phyloP scores from a whole-genome alignment of 164 flowering plant genomes.

The Dillenia turbinata region DNA sequence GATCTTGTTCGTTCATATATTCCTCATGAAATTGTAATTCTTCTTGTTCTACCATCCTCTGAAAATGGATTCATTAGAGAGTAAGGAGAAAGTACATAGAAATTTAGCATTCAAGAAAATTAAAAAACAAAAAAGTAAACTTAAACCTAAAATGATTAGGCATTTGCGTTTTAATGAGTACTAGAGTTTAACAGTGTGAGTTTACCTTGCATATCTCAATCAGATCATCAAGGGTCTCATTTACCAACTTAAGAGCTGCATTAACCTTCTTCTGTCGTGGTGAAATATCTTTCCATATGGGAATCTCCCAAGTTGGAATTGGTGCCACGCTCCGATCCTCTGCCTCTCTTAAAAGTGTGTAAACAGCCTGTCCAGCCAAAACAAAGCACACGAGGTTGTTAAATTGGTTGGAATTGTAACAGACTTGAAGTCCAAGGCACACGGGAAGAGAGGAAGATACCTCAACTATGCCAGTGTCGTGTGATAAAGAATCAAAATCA shows the following conservation, averaged over 20 bases:
- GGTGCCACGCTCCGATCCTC: conserved; percentile 85
- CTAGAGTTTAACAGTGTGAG: not conserved
- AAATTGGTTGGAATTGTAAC: not conserved
- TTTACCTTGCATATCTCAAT: conserved; percentile 91
- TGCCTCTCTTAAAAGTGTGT: conserved; percentile 88
- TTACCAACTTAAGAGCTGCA: conserved; percentile 73
- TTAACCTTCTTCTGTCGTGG: conserved; percentile 74
- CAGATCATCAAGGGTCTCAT: conserved; percentile 66
- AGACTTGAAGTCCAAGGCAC: not conserved
- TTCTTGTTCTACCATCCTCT: conserved; percentile 97
- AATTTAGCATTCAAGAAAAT: not conserved
- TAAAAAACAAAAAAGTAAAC: not conserved
- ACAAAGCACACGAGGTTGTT: not conserved
- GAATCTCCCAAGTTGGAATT: conserved; percentile 90
- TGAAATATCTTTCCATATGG: conserved; percentile 96
- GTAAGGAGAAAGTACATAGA: not conserved
- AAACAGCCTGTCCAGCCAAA: conserved; percentile 70
- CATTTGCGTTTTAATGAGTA: not conserved
- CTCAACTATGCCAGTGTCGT: conserved; percentile 94
- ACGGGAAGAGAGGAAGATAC: conserved; percentile 28
- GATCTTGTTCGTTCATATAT: conserved; percentile 93
- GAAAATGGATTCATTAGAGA: conserved; percentile 14
- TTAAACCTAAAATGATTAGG: not conserved
- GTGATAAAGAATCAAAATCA: conserved; percentile 90
- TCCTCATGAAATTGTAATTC: conserved; percentile 89